Conservation (phyloP, 2,329 filamentous ascomycete species). For the Madurella fahalii region DNA sequence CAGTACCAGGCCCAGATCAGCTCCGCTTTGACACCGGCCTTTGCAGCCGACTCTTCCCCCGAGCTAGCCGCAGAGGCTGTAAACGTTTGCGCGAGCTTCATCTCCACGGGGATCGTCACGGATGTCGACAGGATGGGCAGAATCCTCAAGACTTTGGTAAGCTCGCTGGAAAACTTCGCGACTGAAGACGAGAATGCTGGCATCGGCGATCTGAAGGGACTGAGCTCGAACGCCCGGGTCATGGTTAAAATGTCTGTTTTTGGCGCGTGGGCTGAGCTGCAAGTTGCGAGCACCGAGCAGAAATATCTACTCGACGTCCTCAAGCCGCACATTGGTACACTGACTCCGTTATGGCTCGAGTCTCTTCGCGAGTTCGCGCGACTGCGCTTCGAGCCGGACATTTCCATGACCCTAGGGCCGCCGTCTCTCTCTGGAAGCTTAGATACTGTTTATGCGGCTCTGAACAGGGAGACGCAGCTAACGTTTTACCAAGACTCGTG, state of each 20-base stretch:
- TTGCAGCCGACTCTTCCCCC: conserved; percentile 91
- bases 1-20: conserved; percentile 99
- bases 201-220: conserved; percentile 86
- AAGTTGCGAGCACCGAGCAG: conserved; percentile 91
- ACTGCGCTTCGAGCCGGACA: conserved; percentile 88
- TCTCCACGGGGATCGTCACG: conserved; percentile 93
- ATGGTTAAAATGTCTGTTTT: conserved; percentile 99
- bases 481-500: conserved; percentile 97
- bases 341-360: conserved; percentile 91
- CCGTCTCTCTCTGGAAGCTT: conserved; percentile 78
- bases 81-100: conserved; percentile 96
- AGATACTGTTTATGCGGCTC: conserved; percentile 88
- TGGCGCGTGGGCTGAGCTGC: conserved; percentile 93
- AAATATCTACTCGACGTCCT: conserved; percentile 84
- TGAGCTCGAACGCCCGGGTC: conserved; percentile 93
- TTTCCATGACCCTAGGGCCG: conserved; percentile 82
- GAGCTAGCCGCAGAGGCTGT: conserved; percentile 94
- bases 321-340: conserved; percentile 79
- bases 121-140: conserved; percentile 98
- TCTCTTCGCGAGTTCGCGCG: conserved; percentile 91
- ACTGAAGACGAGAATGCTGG: conserved; percentile 74
- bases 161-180: conserved; percentile 87
- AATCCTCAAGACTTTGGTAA: conserved; percentile 88
- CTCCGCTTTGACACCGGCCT: conserved; percentile 91
- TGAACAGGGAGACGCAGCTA: conserved; percentile 89